phyloP scores from a whole-genome alignment of 495 filamentous ascomycete species.

The Sordaria brevicollis region DNA sequence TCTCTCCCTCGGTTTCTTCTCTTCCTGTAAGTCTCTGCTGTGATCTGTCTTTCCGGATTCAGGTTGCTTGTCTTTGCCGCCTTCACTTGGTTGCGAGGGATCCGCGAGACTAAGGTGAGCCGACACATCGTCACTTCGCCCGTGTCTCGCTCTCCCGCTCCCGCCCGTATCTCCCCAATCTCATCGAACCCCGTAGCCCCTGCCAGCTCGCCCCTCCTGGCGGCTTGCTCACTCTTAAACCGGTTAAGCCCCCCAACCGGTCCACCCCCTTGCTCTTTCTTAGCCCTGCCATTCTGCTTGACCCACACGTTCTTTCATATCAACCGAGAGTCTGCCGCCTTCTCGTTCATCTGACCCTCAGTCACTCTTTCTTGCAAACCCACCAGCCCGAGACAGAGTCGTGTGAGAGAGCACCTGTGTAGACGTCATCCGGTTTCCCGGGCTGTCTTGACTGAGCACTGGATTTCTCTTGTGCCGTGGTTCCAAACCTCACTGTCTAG shows the following conservation, averaged over 20 bases:
- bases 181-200: not conserved
- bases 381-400: not conserved
- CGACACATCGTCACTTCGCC: conserved; percentile 4
- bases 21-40: not conserved
- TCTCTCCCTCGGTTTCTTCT: conserved; percentile 5
- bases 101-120: conserved; percentile 4
- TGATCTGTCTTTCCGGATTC: conserved; percentile 4
- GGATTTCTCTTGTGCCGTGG: not conserved
- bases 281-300: conserved; percentile 11
- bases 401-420: not conserved
- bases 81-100: conserved; percentile 1
- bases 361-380: conserved; percentile 31
- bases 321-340: conserved; percentile 4
- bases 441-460: not conserved
- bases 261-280: conserved; percentile 11
- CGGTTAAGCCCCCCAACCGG: conserved; percentile 16
- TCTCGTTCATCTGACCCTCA: conserved; percentile 25
- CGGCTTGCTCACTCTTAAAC: conserved; percentile 20
- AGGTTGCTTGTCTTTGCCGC: not conserved
- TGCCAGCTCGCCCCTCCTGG: not conserved
- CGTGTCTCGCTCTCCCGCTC: conserved; percentile 13
- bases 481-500: not conserved
- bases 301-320: conserved; percentile 25
- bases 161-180: not conserved
- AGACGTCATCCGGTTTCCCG: not conserved